Evolutionary conservation across 257 asterid genomes (phyloP).

Genomic region (Gentiana dahurica): DNA sequence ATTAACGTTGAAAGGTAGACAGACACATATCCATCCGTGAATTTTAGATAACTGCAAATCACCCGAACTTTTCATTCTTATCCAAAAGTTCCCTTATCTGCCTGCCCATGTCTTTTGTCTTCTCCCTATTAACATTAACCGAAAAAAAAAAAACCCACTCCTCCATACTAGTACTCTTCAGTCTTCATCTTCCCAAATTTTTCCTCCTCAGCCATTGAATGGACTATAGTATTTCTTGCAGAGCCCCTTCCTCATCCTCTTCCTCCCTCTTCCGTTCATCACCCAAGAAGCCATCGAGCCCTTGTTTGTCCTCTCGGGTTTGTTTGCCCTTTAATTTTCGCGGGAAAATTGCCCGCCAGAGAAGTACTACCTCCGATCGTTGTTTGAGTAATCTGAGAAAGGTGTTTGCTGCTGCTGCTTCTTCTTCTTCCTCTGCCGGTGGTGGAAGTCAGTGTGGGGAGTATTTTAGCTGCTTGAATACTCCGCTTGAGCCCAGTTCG

Average conservation of each 20-base stretch:
- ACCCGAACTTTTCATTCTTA: too few species aligned
- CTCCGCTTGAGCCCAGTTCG: constrained; percentile 71
- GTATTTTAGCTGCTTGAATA: constrained; percentile 36
- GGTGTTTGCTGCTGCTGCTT: constrained; percentile 15
- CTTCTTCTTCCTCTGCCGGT: constrained; percentile 4
- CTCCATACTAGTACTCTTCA: too few species aligned
- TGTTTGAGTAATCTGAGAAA: constrained; percentile 15
- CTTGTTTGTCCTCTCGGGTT: not conserved
- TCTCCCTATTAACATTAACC: too few species aligned
- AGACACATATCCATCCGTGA: too few species aligned
- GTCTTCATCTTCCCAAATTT: too few species aligned
- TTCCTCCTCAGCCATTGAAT: too few species aligned
- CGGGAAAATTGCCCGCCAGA: constrained; percentile 11
- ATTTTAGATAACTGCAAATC: too few species aligned
- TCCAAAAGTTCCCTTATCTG: too few species aligned
- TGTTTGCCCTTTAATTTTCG: not conserved
- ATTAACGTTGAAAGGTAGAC: too few species aligned
- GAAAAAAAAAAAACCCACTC: too few species aligned
- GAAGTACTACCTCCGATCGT: not conserved
- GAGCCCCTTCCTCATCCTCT: constrained; percentile 10
- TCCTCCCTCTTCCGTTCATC: constrained; percentile 15
- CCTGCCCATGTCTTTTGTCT: too few species aligned
- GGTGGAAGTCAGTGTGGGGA: constrained; percentile 29
- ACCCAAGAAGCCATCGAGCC: constrained; percentile 3
- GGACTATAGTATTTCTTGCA: too few species aligned